Evolutionary conservation across 1,139 yeast genomes (phyloP).

Genomic region (Sugiyamaella paludigena): DNA sequence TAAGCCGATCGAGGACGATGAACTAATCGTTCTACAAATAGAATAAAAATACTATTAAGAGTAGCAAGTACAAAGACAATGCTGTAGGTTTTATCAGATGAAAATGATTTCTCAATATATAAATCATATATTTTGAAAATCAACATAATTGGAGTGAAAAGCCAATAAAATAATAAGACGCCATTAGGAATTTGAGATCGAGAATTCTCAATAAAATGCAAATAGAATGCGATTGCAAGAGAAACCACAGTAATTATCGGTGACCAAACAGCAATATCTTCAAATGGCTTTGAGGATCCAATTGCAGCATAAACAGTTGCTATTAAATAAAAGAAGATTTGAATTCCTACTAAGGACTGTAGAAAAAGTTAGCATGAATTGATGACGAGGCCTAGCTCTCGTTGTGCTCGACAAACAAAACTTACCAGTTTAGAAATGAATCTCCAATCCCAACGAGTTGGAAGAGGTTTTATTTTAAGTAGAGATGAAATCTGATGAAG

Average conservation of each 20-base stretch:
- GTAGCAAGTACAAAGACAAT: slow-evolving; percentile 47
- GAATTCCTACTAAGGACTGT: slow-evolving; percentile 29
- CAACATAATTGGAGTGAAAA: slow-evolving; percentile 49
- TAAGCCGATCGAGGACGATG: slow-evolving; percentile 45
- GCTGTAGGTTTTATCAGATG: slow-evolving; percentile 29
- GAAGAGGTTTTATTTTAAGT: slow-evolving; percentile 30
- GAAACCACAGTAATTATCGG: slow-evolving; percentile 44
- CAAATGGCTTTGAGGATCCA: slow-evolving; percentile 21
- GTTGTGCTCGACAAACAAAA: too few species aligned
- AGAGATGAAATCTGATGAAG: slow-evolving; percentile 41
- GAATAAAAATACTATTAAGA: slow-evolving; percentile 50
- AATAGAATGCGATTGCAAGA: slow-evolving; percentile 49
- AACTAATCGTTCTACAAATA: slow-evolving; percentile 56
- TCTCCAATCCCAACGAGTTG: slow-evolving; percentile 39
- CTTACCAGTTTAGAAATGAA: slow-evolving; percentile 43
- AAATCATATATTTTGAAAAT: slow-evolving; percentile 47
- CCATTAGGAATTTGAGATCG: slow-evolving; percentile 65
- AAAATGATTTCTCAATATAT: slow-evolving; percentile 46
- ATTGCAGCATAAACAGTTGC: slow-evolving; percentile 33
- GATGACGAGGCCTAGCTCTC: too few species aligned
- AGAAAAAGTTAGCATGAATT: neutral
- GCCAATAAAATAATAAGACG: slow-evolving; percentile 73
- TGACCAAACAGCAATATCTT: slow-evolving; percentile 48
- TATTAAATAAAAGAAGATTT: slow-evolving; percentile 40
- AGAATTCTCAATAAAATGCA: slow-evolving; percentile 73